Base-by-base conservation (phyloP, 164 flowering plant species). In the Umbilicus rupestris region DNA sequence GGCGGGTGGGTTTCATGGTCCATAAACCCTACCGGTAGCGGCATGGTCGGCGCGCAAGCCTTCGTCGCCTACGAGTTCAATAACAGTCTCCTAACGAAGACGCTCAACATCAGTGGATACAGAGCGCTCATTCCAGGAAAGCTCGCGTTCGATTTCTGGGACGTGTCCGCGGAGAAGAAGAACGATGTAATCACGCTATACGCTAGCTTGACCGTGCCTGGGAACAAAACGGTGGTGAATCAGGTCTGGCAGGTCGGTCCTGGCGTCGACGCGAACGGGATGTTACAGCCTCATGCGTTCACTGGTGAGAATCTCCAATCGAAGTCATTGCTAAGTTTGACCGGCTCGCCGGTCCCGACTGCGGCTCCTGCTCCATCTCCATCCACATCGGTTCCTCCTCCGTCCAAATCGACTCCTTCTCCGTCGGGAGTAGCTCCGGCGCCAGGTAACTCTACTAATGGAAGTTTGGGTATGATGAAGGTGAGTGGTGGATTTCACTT, bases 171-270 rank as follows among this genome's bases (percentile, higher is more conserved):
- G 1, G 85, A 77, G 67, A 65, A 7, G 16, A 63, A 65, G 2
- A 73, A 29, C 60, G 85, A 80, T 0, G 65, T 69, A 45, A 72
- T 86, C 37, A 76, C 57, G 70, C 62, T 87, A 0, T 84, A 73
- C 33, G 93, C 90, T 39, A 80, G 70, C n/a, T 6, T 84, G 63
- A 69, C 16, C 39, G 65, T 84, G 75, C 81, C 81, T 59, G 39
- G 29, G 69, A 60, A 65, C 19, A 66, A 31, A 39, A 70, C 64
- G 47, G 70, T 68, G 52, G 29, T 87, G 70, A 87, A 88, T 70
- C 90, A 88, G 69, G 85, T 90, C 7, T 93, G 98, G 98, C 97
- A 93, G 74, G 92, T 86, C 30, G 97, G 98, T 2, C 24, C 71
- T 7, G 12, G 69, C 17, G 57, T 66, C 11, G 84, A 76, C 3